phyloP scores from a whole-genome alignment of 2,329 filamentous ascomycete species.

The Cyclaneusma minus region DNA sequence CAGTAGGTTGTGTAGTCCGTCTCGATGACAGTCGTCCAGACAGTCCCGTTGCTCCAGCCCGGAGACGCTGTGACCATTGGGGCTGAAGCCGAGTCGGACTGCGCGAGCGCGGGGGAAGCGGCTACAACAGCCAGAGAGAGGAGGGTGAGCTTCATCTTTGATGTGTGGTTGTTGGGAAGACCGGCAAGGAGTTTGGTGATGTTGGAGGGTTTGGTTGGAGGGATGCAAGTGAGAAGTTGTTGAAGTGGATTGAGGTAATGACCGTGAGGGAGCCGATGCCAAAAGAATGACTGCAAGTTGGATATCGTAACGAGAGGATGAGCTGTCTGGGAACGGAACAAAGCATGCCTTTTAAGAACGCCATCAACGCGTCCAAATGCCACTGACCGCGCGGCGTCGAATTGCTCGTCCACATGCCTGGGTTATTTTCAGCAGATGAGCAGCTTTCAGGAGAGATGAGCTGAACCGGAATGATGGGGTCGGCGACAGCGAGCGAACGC shows the following conservation, averaged over 20 bases:
- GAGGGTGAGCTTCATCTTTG: constrained; percentile 51
- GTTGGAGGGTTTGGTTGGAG: constrained; percentile 1
- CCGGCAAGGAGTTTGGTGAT: constrained; percentile 5
- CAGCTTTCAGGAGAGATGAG: no score
- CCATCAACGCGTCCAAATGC: no score
- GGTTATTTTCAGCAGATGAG: no score
- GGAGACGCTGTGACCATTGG: constrained; percentile 6
- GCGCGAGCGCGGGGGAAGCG: constrained; percentile 14
- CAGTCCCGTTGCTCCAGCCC: constrained; percentile 31
- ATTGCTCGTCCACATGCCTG: no score
- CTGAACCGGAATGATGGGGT: no score
- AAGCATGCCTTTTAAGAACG: no score
- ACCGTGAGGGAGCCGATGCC: not conserved
- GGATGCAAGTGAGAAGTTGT: not conserved
- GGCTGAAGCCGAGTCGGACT: constrained; percentile 5
- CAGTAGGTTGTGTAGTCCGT: constrained; percentile 57
- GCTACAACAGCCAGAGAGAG: constrained; percentile 35
- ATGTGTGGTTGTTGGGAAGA: constrained; percentile 25
- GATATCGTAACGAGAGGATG: not conserved
- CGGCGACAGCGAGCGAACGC: no score
- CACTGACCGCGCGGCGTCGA: no score
- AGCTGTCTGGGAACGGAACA: constrained; percentile 4
- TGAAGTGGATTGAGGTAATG: not conserved
- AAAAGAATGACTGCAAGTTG: not conserved
- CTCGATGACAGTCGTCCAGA: constrained; percentile 50